A percentile compares a stretch with the other conserved stretches of the same genome.
Conservation (phyloP, 2,329 filamentous ascomycete genomes). For the Orbilia brochopaga region DNA sequence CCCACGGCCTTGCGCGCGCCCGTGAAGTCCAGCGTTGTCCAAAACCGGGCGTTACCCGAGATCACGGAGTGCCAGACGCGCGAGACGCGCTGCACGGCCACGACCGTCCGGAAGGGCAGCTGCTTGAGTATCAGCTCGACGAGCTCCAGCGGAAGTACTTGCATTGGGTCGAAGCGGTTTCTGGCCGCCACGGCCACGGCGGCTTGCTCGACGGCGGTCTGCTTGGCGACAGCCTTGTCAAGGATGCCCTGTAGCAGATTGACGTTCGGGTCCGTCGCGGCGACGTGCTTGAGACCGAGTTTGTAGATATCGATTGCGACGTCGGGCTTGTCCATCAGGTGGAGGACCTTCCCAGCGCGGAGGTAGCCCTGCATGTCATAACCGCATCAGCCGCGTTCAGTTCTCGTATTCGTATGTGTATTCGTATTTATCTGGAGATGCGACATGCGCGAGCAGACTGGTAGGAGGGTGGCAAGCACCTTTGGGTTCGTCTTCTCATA, state of each 20-base stretch:
- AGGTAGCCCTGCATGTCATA: slow-evolving; percentile 59
- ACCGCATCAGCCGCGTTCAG: too few relatives aligned
- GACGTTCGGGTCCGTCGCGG: slow-evolving; percentile 56
- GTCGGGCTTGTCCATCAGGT: slow-evolving; percentile 61
- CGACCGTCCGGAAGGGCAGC: slow-evolving; percentile 59
- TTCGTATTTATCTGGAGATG: too few relatives aligned
- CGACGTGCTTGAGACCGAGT: slow-evolving; percentile 65
- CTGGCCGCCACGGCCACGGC: slow-evolving; percentile 56
- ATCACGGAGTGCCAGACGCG: slow-evolving; percentile 61
- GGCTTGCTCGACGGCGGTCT: slow-evolving; percentile 58
- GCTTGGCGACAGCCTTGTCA: slow-evolving; percentile 59
- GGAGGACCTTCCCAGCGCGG: slow-evolving; percentile 59
- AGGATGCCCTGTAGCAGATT: slow-evolving; percentile 58
- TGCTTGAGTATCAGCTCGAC: slow-evolving; percentile 61
- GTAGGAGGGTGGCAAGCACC: not conserved
- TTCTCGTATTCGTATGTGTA: too few relatives aligned
- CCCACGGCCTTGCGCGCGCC: slow-evolving; percentile 58
- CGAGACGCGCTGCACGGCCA: slow-evolving; percentile 60
- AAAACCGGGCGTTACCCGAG: slow-evolving; percentile 59
- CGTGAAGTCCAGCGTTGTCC: slow-evolving; percentile 61
- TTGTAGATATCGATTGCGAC: slow-evolving; percentile 66
- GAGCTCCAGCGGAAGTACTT: slow-evolving; percentile 61
- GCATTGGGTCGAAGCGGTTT: slow-evolving; percentile 61
- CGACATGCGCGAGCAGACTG: not conserved
- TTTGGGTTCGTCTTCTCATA: slow-evolving; percentile 49